A percentile compares a stretch with the other conserved stretches of the same genome.
Conservation (phyloP, 108 stramenopile genomes). For the Parmales sp. region DNA sequence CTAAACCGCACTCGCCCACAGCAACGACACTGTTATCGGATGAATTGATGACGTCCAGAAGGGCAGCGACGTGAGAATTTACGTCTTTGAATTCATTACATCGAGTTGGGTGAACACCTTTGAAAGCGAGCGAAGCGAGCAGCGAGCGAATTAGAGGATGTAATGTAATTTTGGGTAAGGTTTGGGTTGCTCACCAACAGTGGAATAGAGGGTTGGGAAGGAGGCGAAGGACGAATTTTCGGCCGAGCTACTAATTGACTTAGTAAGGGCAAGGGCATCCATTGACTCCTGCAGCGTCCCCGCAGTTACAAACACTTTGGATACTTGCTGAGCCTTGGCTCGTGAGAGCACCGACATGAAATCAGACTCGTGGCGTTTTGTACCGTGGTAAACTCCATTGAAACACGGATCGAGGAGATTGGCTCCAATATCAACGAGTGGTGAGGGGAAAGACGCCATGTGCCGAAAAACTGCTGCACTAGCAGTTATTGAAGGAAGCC, state of each 20-base stretch:
- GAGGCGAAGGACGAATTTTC: slow-evolving; percentile 16
- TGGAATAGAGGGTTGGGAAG: slow-evolving; percentile 13
- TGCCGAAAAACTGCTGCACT: no score
- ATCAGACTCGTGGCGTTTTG: slow-evolving; percentile 71
- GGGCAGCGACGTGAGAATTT: no score
- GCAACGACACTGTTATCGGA: slow-evolving; percentile 58
- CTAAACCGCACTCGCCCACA: slow-evolving; percentile 87
- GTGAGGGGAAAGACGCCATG: background rate
- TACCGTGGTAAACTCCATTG: slow-evolving; percentile 69
- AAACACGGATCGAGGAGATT: slow-evolving; percentile 80
- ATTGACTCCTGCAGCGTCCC: slow-evolving; percentile 58
- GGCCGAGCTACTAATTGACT: background rate
- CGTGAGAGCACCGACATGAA: slow-evolving; percentile 69
- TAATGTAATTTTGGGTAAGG: slow-evolving; percentile 44
- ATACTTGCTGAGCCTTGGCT: slow-evolving; percentile 45
- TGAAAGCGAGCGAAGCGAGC: no score
- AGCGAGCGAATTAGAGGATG: no score
- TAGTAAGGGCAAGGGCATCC: slow-evolving; percentile 25
- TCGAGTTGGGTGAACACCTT: slow-evolving; percentile 92
- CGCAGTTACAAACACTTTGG: slow-evolving; percentile 45
- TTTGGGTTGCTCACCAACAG: background rate
- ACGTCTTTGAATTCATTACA: slow-evolving; percentile 67
- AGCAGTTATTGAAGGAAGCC: no score
- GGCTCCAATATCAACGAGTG: slow-evolving; percentile 78
- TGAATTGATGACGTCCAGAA: background rate